phyloP scores from a whole-genome alignment of 1,284 basidiomycete genomes.

The Boletus semigastroideus region DNA sequence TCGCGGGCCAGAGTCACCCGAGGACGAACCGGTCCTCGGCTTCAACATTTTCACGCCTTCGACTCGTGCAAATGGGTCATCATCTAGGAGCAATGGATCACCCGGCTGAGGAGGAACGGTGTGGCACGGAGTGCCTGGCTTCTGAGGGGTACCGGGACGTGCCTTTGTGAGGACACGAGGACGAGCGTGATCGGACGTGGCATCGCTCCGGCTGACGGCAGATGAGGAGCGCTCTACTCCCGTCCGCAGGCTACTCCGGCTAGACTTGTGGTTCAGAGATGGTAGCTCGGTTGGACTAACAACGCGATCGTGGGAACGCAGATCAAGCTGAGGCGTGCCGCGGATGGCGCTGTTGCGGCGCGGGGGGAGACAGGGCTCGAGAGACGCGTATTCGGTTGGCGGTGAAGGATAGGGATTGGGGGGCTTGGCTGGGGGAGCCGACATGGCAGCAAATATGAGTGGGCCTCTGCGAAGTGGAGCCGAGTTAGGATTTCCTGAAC shows the following conservation, averaged over 20 bases:
- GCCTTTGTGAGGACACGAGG: conserved; percentile 32
- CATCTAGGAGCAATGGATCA: conserved; percentile 40
- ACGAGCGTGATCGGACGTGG: conserved; percentile 10
- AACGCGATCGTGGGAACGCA: conserved; percentile 5
- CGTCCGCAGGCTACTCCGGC: conserved; percentile 16
- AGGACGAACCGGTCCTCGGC: conserved; percentile 8
- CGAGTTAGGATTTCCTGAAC: conserved; percentile 18
- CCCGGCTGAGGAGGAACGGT: too few species aligned
- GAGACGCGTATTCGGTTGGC: conserved; percentile 23
- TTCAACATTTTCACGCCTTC: conserved; percentile 46
- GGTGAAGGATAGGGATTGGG: conserved; percentile 30
- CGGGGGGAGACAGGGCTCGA: conserved; percentile 4
- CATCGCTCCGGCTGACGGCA: conserved; percentile 10
- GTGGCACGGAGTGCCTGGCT: too few species aligned
- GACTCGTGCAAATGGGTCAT: conserved; percentile 58
- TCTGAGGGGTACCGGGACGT: conserved; percentile 29
- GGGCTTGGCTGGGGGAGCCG: conserved; percentile 1
- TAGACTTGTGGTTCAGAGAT: conserved; percentile 16
- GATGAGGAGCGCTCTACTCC: conserved; percentile 14
- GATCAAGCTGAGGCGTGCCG: neutral
- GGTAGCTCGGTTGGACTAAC: conserved; percentile 14
- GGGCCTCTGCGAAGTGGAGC: conserved; percentile 36
- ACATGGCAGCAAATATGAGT: conserved; percentile 41
- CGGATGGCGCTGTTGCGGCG: conserved; percentile 8
- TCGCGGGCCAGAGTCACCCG: neutral